Conservation (phyloP, 306 rosid genomes). For the Astragalus membranaceus region DNA sequence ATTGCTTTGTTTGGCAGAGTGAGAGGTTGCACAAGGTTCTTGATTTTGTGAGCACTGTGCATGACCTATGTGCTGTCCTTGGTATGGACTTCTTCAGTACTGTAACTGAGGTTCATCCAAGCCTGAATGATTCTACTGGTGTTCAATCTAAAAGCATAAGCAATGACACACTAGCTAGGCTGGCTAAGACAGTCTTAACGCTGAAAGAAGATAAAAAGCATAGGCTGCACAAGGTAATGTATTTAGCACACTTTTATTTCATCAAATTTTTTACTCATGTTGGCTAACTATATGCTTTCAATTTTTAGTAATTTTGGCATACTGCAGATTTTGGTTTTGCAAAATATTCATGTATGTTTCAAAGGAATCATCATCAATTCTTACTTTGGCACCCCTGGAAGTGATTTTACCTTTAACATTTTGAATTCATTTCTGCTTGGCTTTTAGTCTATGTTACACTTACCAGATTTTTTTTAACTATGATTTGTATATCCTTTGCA, state of each 20-base stretch:
- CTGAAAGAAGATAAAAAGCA: constrained; percentile 74
- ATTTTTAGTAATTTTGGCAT: neutral
- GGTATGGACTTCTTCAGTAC: constrained; percentile 94
- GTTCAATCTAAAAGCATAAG: constrained; percentile 96
- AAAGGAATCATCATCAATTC: neutral
- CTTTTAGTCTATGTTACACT: neutral
- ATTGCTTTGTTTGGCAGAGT: constrained; percentile 49
- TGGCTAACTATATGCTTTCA: neutral
- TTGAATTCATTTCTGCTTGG: neutral
- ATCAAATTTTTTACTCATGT: neutral
- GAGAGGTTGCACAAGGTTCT: constrained; percentile 86
- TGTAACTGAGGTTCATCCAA: constrained; percentile 96
- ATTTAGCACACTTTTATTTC: neutral
- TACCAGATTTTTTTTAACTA: neutral
- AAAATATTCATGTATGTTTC: neutral
- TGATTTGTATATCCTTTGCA: constrained; percentile 25
- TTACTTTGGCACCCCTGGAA: neutral
- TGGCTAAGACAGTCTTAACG: constrained; percentile 69
- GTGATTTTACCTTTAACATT: neutral
- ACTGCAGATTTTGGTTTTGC: neutral
- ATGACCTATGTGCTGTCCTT: constrained; percentile 95
- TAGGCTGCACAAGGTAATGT: constrained; percentile 63
- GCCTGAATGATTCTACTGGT: constrained; percentile 83
- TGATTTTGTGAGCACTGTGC: constrained; percentile 83
- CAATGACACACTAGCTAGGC: constrained; percentile 78